These are phyloP conservation scores for Gypsophila paniculata DNA, from an alignment of 179 eudicot species.

Conservation along the genomic window DNA sequence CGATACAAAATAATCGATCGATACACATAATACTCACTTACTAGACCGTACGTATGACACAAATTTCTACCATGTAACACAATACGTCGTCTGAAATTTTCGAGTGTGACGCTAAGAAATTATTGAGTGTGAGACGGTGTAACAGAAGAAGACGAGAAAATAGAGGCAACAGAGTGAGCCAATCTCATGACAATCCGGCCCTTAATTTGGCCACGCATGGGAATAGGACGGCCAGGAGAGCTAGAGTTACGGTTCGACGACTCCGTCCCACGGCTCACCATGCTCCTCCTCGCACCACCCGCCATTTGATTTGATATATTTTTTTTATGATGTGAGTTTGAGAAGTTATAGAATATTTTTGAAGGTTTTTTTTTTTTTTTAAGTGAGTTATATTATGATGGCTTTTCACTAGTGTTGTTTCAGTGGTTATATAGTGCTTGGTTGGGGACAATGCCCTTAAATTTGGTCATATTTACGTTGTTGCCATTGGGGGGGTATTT, in stretches of 20 bases:
- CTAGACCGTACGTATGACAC: no score
- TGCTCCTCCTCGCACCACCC: conserved; percentile 20
- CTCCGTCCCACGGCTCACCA: conserved; percentile 13
- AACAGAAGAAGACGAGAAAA: conserved; percentile 15
- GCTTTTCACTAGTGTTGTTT: background rate
- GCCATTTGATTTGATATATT: conserved; percentile 5
- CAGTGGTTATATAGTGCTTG: conserved; percentile 4
- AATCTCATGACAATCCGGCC: conserved; percentile 29
- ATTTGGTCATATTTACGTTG: background rate
- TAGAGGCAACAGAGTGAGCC: conserved; percentile 30
- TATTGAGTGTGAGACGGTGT: no score
- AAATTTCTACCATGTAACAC: no score
- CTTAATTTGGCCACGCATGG: conserved; percentile 37
- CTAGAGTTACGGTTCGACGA: conserved; percentile 14
- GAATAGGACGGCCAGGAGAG: conserved; percentile 27
- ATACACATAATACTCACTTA: no score
- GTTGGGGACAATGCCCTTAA: background rate
- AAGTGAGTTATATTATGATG: background rate
- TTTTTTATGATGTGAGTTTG: background rate
- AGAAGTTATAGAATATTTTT: background rate
- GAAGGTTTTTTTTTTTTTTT: background rate
- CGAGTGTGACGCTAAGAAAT: no score
- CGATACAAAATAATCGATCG: no score
- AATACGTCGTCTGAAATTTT: no score
- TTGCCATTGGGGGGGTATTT: background rate